Evolutionary conservation across 169 alveolate species (phyloP).

Genomic region (Cryptosporidium tyzzeri): DNA sequence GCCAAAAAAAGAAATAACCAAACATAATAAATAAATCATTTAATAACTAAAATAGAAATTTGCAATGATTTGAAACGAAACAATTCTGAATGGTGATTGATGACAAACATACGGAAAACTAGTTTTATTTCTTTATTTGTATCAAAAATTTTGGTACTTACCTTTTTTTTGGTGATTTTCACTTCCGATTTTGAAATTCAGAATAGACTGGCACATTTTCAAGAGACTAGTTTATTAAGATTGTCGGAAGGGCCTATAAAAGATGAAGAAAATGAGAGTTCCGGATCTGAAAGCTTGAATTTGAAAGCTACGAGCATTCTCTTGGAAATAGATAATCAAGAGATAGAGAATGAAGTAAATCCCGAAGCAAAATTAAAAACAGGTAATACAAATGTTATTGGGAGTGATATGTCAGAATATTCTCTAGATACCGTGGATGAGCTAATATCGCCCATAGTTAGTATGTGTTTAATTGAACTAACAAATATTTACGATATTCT

Average conservation of each 20-base stretch:
- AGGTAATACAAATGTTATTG: not conserved
- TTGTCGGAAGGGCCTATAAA: not conserved
- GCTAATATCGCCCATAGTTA: slow-evolving; percentile 28
- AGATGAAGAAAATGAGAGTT: not conserved
- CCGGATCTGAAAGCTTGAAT: not conserved
- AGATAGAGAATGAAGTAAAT: not conserved
- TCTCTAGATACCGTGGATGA: slow-evolving; percentile 8
- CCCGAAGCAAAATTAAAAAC: not conserved
- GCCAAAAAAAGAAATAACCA: not conserved
- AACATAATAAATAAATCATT: not conserved
- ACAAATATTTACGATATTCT: slow-evolving; percentile 13
- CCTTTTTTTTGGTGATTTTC: slow-evolving; percentile 7
- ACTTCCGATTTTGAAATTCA: not conserved
- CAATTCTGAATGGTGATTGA: slow-evolving; percentile 16
- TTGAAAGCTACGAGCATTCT: not conserved
- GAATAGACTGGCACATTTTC: not conserved
- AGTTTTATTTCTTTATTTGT: not conserved
- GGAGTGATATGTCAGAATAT: not conserved
- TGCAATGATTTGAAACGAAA: slow-evolving; percentile 8
- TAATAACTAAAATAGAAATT: not conserved
- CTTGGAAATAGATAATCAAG: not conserved
- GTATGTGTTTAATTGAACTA: slow-evolving; percentile 22
- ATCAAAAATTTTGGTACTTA: not conserved
- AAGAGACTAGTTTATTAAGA: not conserved
- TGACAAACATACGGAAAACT: not conserved